Percentiles rank a stretch among this genome's conserved stretches.
These are phyloP conservation scores for Desmodesmus armatus DNA, from an alignment of 139 green algal species.

Conservation along the genomic window DNA sequence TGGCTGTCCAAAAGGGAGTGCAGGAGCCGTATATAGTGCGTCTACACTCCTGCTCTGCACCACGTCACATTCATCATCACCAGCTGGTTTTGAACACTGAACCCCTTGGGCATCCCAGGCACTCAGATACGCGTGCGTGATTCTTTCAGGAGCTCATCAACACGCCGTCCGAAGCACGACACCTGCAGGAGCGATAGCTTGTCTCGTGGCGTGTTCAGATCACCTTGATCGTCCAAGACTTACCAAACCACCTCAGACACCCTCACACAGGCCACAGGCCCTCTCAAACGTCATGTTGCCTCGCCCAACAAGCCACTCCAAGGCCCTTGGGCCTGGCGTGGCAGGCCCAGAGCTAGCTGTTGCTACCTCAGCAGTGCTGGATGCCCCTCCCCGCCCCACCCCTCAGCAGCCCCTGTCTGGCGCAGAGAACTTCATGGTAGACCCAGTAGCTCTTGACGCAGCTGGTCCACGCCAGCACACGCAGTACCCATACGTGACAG, in stretches of 20 bases:
- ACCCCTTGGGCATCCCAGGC: background rate
- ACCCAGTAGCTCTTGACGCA: slow-evolving; percentile 61
- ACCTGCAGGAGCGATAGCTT: background rate
- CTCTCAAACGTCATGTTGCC: slow-evolving; percentile 70
- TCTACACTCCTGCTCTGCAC: background rate
- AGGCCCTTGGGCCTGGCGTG: slow-evolving; percentile 81
- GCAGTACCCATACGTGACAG: slow-evolving; percentile 96
- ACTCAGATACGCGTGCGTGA: background rate
- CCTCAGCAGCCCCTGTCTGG: slow-evolving; percentile 69
- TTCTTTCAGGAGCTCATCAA: no score
- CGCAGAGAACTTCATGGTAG: slow-evolving; percentile 76
- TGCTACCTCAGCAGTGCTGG: slow-evolving; percentile 58
- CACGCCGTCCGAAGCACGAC: background rate
- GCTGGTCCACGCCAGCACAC: slow-evolving; percentile 58
- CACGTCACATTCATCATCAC: no score
- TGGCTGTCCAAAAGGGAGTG: background rate
- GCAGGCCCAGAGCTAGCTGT: slow-evolving; percentile 74
- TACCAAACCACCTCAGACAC: background rate
- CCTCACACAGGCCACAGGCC: no score
- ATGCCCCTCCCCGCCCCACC: slow-evolving; percentile 47
- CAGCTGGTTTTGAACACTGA: no score
- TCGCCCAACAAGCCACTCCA: slow-evolving; percentile 66
- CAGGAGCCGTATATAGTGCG: background rate
- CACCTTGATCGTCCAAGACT: background rate
- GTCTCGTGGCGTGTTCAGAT: background rate